These are phyloP conservation scores for Podaxis rugospora DNA, from an alignment of 768 basidiomycete genomes.

Conservation along the genomic window DNA sequence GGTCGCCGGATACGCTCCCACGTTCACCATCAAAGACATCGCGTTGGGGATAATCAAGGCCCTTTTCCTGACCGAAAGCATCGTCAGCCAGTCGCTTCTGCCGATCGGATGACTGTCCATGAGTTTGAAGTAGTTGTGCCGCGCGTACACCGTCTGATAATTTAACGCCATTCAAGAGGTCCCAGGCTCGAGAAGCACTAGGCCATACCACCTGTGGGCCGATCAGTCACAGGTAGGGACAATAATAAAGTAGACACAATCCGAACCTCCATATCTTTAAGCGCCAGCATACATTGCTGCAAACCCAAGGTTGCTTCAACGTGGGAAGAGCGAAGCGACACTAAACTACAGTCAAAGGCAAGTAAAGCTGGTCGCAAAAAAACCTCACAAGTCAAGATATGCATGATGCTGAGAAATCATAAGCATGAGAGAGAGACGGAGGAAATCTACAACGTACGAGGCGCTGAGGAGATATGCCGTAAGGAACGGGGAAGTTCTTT, in stretches of 20 bases:
- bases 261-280: conserved; percentile 66
- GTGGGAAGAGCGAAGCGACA: conserved; percentile 67
- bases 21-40: conserved; percentile 27
- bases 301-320: conserved; percentile 66
- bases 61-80: conserved; percentile 57
- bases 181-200: conserved; percentile 60
- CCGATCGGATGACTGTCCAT: conserved; percentile 20
- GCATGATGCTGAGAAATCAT: conserved; percentile 61
- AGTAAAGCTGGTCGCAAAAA: conserved; percentile 7
- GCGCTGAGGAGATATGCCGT: conserved; percentile 68
- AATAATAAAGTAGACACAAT: background rate
- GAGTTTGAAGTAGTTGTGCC: conserved; percentile 24
- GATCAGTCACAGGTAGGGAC: conserved; percentile 11
- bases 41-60: conserved; percentile 37
- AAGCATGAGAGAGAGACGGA: conserved; percentile 11
- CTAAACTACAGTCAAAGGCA: conserved; percentile 30
- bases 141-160: conserved; percentile 35
- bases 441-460: conserved; percentile 43
- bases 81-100: conserved; percentile 55
- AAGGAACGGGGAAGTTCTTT: conserved; percentile 58
- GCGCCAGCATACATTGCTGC: conserved; percentile 55
- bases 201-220: conserved; percentile 60
- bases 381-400: conserved; percentile 63
- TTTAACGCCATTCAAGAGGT: conserved; percentile 63
- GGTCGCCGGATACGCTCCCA: conserved; percentile 13